Evolutionary conservation across 768 basidiomycete genomes (phyloP).

Genomic region (Daedaleopsis nitida): DNA sequence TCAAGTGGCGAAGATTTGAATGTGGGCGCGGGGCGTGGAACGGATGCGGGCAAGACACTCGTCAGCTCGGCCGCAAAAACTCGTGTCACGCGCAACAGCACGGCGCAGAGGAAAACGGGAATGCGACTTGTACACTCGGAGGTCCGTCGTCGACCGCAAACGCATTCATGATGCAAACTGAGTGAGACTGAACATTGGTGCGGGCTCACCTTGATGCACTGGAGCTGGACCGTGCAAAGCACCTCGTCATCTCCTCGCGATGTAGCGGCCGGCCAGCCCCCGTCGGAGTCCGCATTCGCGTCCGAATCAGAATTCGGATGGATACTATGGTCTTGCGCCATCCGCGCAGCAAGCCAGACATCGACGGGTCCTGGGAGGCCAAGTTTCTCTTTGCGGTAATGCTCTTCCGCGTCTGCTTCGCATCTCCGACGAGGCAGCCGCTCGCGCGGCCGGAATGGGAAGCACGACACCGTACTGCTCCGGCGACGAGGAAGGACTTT

Average conservation of each 20-base stretch:
- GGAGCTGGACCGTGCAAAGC: constrained; percentile 12
- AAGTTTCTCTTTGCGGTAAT: background rate
- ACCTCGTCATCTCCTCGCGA: constrained; percentile 8
- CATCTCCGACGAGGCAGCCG: constrained; percentile 2
- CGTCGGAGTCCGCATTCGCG: background rate
- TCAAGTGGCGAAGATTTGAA: background rate
- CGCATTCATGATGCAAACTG: background rate
- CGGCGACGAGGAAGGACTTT: too few relatives aligned
- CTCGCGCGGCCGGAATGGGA: background rate
- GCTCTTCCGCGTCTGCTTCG: constrained; percentile 4
- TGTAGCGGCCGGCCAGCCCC: background rate
- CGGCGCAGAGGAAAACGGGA: too few relatives aligned
- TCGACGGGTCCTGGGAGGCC: constrained; percentile 13
- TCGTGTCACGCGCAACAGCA: background rate
- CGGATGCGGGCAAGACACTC: too few relatives aligned
- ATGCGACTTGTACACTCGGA: too few relatives aligned
- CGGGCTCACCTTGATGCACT: constrained; percentile 15
- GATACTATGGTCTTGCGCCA: background rate
- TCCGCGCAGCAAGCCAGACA: constrained; percentile 11
- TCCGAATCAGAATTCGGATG: background rate
- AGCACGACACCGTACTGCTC: background rate
- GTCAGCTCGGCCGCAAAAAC: too few relatives aligned
- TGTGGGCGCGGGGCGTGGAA: too few relatives aligned
- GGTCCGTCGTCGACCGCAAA: background rate
- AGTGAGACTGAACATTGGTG: background rate